A percentile compares a stretch with the other conserved stretches of the same genome.
These are phyloP conservation scores for Verticillium dahliae DNA, from an alignment of 2,329 filamentous ascomycete species.

Conservation along the genomic window DNA sequence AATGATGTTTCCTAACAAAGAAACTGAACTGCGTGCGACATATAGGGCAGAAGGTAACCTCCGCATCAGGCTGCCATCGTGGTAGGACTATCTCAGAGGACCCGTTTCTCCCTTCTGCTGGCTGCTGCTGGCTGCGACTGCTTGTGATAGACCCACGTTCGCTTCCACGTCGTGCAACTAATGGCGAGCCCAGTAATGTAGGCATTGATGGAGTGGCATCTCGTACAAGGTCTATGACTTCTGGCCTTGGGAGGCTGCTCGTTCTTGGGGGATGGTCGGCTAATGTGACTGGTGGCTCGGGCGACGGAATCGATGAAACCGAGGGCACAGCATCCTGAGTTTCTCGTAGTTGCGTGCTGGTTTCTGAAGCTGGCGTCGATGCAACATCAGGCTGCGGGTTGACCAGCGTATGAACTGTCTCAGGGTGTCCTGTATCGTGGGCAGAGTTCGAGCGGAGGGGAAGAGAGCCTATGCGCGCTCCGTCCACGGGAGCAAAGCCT, in stretches of 20 bases:
- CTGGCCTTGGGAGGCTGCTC: neutral
- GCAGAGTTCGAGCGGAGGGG: neutral
- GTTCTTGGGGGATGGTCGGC: neutral
- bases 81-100: conserved; percentile 52
- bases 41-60: conserved; percentile 78
- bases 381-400: neutral
- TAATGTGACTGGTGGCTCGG: neutral
- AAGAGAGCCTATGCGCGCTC: neutral
- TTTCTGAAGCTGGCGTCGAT: neutral
- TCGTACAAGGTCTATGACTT: conserved; percentile 10
- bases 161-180: neutral
- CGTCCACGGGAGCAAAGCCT: neutral
- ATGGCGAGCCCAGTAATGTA: neutral
- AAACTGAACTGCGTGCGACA: conserved; percentile 75
- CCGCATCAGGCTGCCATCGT: conserved; percentile 81
- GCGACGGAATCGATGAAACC: neutral
- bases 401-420: neutral
- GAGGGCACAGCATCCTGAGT: neutral
- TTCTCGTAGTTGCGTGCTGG: neutral
- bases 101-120: neutral
- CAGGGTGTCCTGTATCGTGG: neutral
- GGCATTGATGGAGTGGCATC: neutral
- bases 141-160: neutral
- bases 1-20: conserved; percentile 87
- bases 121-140: neutral